Evolutionary conservation across 176 grass and related monocot genomes (phyloP), one percentile per base, ranked within the genome.

Genomic region (Pontederia crassipes): DNA sequence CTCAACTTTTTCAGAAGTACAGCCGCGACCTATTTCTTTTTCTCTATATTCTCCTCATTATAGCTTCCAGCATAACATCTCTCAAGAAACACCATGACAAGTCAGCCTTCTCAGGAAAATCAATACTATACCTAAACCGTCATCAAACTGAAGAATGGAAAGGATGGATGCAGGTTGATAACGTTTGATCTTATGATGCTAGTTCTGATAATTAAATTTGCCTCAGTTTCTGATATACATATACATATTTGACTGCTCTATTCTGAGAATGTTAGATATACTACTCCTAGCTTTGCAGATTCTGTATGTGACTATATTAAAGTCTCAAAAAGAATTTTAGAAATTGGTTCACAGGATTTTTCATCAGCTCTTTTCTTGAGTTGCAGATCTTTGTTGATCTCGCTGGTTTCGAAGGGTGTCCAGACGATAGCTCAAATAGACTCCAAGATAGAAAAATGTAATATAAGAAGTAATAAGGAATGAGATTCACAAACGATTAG

Each of bases 131-230:
- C 78, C 78, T 95, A 46, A 95, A 88, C 27, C 84, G 89, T 28
- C 81, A 88, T 55, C 89, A 95, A 76, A 95, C 89, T 9, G 89
- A 95, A 54, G 89, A 95, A 75, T 95, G 89, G 89, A 95, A 35
- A 84, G 89, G 89, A 1, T 95, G 81, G 84, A 95, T 95, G 89
- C 89, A 95, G 81, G 89, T 95, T 74, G 55, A 75, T 82, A 13
- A 52, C 70, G 78, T 48, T 54, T 49, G 45, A 28, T 18, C 51
- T 52, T 74, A 28, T 40, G 52, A 56, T 27, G 45, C 10, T 51
- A 32, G 12, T 52, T 60, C n/a, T 28, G 32, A 40, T 35, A 35
- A 35, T 63, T 17, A 20, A 29, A 3, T 45, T 65, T 47, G 8
- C 0, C 2, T 12, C 24, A 46, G 14, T 11, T 7, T 51, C 57